A percentile compares a stretch with the other conserved stretches of the same genome.
Conservation (phyloP, 1,284 basidiomycete genomes). For the Leccinum fallax region DNA sequence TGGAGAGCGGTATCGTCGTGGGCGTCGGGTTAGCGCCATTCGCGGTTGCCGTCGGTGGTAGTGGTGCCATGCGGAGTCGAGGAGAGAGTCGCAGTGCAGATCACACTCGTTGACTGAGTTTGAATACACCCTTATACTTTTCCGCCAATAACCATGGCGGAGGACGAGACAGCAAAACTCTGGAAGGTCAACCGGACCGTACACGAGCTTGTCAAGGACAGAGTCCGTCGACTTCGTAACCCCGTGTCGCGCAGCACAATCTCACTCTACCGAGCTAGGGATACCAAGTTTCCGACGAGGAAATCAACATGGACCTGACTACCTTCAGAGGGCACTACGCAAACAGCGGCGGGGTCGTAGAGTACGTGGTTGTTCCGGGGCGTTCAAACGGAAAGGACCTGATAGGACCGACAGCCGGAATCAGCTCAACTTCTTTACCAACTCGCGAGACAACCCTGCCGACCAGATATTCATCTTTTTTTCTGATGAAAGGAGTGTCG, state of each 20-base stretch:
- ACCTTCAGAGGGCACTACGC: slow-evolving; percentile 74
- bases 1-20: slow-evolving; percentile 41
- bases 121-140: slow-evolving; percentile 32
- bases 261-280: slow-evolving; percentile 52
- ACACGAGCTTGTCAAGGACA: slow-evolving; percentile 94
- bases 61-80: slow-evolving; percentile 24
- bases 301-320: slow-evolving; percentile 83
- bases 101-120: slow-evolving; percentile 31
- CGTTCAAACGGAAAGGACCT: slow-evolving; percentile 7
- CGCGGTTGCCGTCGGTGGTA: slow-evolving; percentile 36
- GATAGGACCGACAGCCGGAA: slow-evolving; percentile 61
- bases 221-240: slow-evolving; percentile 52
- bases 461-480: slow-evolving; percentile 96
- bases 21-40: slow-evolving; percentile 38
- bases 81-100: neutral
- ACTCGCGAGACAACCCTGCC: slow-evolving; percentile 62
- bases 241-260: slow-evolving; percentile 9
- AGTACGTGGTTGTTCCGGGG: slow-evolving; percentile 44
- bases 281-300: slow-evolving; percentile 88
- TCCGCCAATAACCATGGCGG: slow-evolving; percentile 49
- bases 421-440: slow-evolving; percentile 87
- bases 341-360: slow-evolving; percentile 61
- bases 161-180: slow-evolving; percentile 81
- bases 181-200: slow-evolving; percentile 98
- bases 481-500: slow-evolving; percentile 89